Percentiles rank a stretch among this genome's conserved stretches.
phyloP scores from a whole-genome alignment of 2,329 filamentous ascomycete genomes.

The Hymenoscyphus occultus region DNA sequence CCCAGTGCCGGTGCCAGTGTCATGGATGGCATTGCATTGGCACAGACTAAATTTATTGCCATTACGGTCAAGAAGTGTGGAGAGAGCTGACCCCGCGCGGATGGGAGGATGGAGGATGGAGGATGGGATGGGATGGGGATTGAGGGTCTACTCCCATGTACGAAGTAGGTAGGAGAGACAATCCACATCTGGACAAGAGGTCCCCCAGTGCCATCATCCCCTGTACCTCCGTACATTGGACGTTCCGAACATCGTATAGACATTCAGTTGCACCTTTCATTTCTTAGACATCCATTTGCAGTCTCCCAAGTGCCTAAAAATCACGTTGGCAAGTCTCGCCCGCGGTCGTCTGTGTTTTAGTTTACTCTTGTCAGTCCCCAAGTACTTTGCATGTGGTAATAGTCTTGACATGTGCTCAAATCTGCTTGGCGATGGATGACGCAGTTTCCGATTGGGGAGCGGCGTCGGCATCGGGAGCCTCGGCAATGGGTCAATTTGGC shows the following conservation, averaged over 20 bases:
- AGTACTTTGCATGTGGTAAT: too few relatives aligned
- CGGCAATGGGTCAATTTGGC: too few relatives aligned
- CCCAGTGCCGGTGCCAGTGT: neutral
- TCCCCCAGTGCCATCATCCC: neutral
- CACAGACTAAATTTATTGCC: conserved; percentile 19
- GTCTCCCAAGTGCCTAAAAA: neutral
- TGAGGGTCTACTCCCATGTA: conserved; percentile 22
- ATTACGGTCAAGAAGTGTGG: conserved; percentile 18
- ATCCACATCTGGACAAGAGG: conserved; percentile 3
- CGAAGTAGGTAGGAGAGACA: conserved; percentile 2
- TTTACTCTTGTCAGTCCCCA: too few relatives aligned
- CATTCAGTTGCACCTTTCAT: neutral
- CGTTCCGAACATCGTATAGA: neutral
- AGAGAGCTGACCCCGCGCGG: conserved; percentile 24
- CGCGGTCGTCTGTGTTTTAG: too few relatives aligned
- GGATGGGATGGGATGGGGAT: conserved; percentile 26
- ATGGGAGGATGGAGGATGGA: conserved; percentile 27
- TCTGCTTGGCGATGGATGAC: too few relatives aligned
- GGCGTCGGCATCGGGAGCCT: too few relatives aligned
- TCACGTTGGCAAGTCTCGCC: neutral
- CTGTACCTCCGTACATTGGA: neutral
- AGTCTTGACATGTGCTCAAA: too few relatives aligned
- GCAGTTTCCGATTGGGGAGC: too few relatives aligned
- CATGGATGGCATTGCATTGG: conserved; percentile 12
- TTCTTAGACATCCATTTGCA: neutral